Base-by-base conservation (phyloP, 768 basidiomycete genomes). In the Pholiota microspora region DNA sequence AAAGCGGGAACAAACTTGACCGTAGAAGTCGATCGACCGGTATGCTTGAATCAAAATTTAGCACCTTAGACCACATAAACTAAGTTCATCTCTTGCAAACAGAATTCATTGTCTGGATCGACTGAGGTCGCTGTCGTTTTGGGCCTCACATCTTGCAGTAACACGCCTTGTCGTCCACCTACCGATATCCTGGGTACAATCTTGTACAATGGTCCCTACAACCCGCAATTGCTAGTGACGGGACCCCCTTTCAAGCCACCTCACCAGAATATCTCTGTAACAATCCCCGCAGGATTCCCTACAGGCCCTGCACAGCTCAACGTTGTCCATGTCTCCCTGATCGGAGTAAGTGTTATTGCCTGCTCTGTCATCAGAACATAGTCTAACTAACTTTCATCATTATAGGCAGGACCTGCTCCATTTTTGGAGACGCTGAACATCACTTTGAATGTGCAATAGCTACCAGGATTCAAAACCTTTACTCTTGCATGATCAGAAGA, bases 1-100 rank as follows among this genome's bases (percentile, higher is more conserved):
- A 46, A 32, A 7, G 57, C 74, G 25, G 81, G 82, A 4, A 61
- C 56, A 6, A 59, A 61, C 9, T 35, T 83, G 28, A 72, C 64
- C 3, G 75, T 83, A 2, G 75, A 80, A 56, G 61, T 84, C 6
- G 76, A 77, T 53, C 70, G 72, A 49, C 79, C 78, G 3, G 81
- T 83, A 62, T 16, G 78, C 68, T 2, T 3, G n/a, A n/a, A n/a
- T n/a, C n/a, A n/a, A n/a, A n/a, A n/a, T 31, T 31, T 12, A 31
- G 29, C 29, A 12, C 29, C 12, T 31, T 31, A n/a, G 29, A 31
- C 29, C 29, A 31, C 29, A 31, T 31, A 6, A 12, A 6, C 29
- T 6, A 6, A 6, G 13, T 36, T 27, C 12, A 61, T 38, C 15
- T n/a, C 29, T 32, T 21, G 29, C 24, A 4, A n/a, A 28, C 48